Evolutionary conservation across 2,329 filamentous ascomycete genomes (phyloP).

Genomic region (Alternaria burnsii): DNA sequence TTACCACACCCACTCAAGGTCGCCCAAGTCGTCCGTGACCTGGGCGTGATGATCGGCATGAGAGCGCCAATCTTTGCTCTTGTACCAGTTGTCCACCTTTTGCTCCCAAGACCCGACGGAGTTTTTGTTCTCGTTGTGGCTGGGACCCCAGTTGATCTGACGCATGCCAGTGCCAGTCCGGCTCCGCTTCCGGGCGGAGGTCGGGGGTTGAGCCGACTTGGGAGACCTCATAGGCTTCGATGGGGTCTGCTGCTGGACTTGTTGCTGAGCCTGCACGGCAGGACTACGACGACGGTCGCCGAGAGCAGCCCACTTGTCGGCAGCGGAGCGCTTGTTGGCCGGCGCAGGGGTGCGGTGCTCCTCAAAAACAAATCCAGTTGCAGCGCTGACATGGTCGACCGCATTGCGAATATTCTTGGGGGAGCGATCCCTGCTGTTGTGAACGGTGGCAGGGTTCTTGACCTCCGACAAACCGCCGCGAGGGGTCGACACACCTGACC

Average conservation of each 20-base stretch:
- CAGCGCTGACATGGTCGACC: constrained; percentile 71
- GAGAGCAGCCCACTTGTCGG: constrained; percentile 90
- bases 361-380: constrained; percentile 78
- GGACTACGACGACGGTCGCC: constrained; percentile 81
- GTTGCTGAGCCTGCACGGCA: constrained; percentile 56
- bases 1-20: constrained; percentile 93
- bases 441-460: constrained; percentile 62
- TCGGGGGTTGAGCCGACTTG: constrained; percentile 46
- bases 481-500: constrained; percentile 58
- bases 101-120: constrained; percentile 43
- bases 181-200: constrained; percentile 51
- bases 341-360: constrained; percentile 58
- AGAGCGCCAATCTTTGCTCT: constrained; percentile 60
- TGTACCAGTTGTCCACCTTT: constrained; percentile 53
- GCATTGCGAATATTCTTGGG: constrained; percentile 55
- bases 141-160: constrained; percentile 47
- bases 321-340: constrained; percentile 66
- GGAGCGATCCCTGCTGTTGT: constrained; percentile 56
- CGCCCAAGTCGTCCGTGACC: constrained; percentile 72
- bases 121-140: constrained; percentile 45
- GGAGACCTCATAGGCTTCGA: constrained; percentile 54
- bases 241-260: constrained; percentile 42
- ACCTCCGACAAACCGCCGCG: constrained; percentile 63
- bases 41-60: constrained; percentile 46
- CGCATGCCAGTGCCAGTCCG: constrained; percentile 50